phyloP scores from a whole-genome alignment of 2,329 filamentous ascomycete species.

The Diaporthe sp. region DNA sequence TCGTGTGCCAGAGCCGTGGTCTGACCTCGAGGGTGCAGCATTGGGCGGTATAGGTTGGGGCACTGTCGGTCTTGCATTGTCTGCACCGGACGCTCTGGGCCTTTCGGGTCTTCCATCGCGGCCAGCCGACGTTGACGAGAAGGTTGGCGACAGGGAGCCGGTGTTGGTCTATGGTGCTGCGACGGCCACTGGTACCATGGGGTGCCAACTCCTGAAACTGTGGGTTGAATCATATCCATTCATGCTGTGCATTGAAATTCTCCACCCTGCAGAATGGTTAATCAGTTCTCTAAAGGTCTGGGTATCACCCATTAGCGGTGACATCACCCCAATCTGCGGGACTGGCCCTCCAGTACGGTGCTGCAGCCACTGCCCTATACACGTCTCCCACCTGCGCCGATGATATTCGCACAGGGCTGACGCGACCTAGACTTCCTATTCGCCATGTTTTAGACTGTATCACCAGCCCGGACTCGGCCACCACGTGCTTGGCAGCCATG shows the following conservation, averaged over 20 bases:
- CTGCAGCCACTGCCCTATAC: conserved; percentile 17
- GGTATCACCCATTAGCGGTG: conserved; percentile 20
- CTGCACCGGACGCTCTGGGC: neutral
- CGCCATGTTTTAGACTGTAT: conserved; percentile 46
- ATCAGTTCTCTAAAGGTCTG: neutral
- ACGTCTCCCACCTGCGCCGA: conserved; percentile 38
- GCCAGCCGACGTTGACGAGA: neutral
- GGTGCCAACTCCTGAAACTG: conserved; percentile 32
- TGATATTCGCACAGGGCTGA: conserved; percentile 20
- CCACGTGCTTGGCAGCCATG: conserved; percentile 41
- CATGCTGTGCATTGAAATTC: neutral
- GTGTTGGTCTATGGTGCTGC: conserved; percentile 34
- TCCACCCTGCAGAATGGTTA: neutral
- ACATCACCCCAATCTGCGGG: conserved; percentile 32
- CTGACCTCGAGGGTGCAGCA: neutral
- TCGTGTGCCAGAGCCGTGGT: neutral
- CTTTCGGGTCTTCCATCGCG: neutral
- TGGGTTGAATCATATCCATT: neutral
- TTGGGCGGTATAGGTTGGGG: neutral
- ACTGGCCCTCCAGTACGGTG: conserved; percentile 38
- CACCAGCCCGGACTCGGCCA: conserved; percentile 41
- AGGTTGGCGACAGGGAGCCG: neutral
- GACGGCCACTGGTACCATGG: conserved; percentile 34
- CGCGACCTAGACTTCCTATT: conserved; percentile 33
- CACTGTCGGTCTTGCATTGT: neutral